Evolutionary conservation across 768 basidiomycete species (phyloP), one percentile per base, ranked within the genome.

Genomic region (Naganishia kalamii): DNA sequence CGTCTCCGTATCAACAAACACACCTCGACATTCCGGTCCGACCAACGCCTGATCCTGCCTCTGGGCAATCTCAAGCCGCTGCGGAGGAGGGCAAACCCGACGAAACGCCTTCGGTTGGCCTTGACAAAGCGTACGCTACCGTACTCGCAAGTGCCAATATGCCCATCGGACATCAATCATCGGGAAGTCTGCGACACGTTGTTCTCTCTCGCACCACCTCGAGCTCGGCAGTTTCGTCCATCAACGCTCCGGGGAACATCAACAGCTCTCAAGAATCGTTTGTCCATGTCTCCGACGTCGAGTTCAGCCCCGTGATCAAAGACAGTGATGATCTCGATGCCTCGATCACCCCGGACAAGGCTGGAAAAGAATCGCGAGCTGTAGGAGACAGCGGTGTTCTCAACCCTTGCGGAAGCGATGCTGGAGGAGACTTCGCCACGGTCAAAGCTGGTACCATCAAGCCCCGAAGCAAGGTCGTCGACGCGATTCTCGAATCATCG

Each of bases 141-240:
- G 35, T 57, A 5, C 35, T 57, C 30, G 54, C 32, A 23, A 40
- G 35, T 35, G 23, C 32, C 54, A 57, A 57, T 27, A n/a, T 17
- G 11, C 54, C 54, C 19, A 35, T 57, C n/a, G 54, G 54, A 13
- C 54, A 57, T 40, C 54, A 37, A 40, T 57, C 54, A 33, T 57
- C 33, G 10, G 4, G 19, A 15, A 37, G 32, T 15, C 27, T 57
- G 21, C 54, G 54, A 25, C 54, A 57, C 30, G 37, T 57, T 23
- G 54, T 57, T n/a, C 37, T 57, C 27, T 57, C 54, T 41, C 54
- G 54, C 13, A 57, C 54, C 0, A 57, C 33, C 15, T 57, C 54
- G 21, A 40, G 33, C 23, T 41, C 37, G 5, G 54, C 35, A 19
- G 37, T 57, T 11, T 57, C 17, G 23, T 35, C 37, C 27, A 25